Evolutionary conservation across 176 grass and related monocot species (phyloP).

Genomic region (Oryza nivara): DNA sequence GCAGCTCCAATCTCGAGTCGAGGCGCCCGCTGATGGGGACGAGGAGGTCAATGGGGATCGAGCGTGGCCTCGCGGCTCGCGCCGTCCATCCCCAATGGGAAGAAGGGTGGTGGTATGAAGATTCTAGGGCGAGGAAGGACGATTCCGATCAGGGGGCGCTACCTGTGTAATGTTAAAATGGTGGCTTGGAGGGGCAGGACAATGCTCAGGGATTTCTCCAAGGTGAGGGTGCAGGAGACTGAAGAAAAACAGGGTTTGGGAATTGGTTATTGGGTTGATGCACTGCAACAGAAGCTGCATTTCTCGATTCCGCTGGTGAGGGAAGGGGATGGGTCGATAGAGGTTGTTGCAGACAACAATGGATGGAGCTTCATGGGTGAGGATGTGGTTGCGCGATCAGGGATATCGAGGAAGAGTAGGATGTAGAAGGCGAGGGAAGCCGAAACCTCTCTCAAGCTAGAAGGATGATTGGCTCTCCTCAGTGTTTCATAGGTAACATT

Average conservation of each 20-base stretch:
- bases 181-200: conserved; percentile 22
- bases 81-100: neutral
- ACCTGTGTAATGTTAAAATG: neutral
- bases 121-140: conserved; percentile 42
- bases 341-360: conserved; percentile 31
- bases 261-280: conserved; percentile 47
- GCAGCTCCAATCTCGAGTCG: conserved; percentile 48
- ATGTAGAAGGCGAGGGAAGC: conserved; percentile 23
- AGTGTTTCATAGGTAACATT: conserved; percentile 53
- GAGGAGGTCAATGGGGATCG: conserved; percentile 43
- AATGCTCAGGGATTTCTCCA: neutral
- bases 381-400: conserved; percentile 42
- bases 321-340: conserved; percentile 39
- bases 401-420: conserved; percentile 35
- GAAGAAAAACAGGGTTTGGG: conserved; percentile 48
- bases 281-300: conserved; percentile 51
- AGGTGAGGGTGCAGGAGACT: conserved; percentile 37
- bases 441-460: conserved; percentile 37
- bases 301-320: conserved; percentile 47
- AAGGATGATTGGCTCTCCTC: conserved; percentile 48
- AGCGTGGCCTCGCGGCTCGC: neutral
- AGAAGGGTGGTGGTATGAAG: conserved; percentile 31
- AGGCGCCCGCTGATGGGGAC: conserved; percentile 43
- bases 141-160: conserved; percentile 17
- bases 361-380: conserved; percentile 54